These are phyloP conservation scores for Castanopsis chinensis DNA, from an alignment of 306 rosid species.

Conservation along the genomic window DNA sequence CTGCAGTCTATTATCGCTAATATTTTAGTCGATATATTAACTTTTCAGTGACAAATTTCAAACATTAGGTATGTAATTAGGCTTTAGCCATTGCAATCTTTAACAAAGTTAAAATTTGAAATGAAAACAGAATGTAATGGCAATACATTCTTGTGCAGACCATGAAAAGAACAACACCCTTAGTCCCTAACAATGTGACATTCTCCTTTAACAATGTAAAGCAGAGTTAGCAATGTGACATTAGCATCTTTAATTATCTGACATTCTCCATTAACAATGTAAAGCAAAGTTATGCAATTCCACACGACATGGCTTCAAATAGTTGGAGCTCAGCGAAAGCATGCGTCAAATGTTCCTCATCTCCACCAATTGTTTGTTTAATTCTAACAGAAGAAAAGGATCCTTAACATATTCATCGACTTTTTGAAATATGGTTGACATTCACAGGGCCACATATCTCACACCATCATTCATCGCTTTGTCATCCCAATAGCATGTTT, in stretches of 20 bases:
- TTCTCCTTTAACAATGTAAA: background rate
- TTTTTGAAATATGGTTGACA: conserved; percentile 28
- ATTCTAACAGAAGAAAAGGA: conserved; percentile 22
- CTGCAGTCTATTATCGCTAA: too few species aligned
- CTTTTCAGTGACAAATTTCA: too few species aligned
- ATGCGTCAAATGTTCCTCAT: conserved; percentile 14
- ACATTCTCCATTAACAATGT: too few species aligned
- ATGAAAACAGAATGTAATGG: too few species aligned
- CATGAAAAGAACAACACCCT: too few species aligned
- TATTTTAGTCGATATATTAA: too few species aligned
- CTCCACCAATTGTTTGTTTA: conserved; percentile 14
- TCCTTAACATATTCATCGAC: conserved; percentile 8
- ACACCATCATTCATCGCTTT: conserved; percentile 16
- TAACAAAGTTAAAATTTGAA: too few species aligned
- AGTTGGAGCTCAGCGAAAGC: conserved; percentile 15
- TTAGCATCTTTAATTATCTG: too few species aligned
- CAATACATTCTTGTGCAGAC: too few species aligned
- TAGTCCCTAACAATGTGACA: too few species aligned
- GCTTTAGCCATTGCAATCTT: too few species aligned
- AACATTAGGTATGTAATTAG: too few species aligned
- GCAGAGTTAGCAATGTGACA: background rate
- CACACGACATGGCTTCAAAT: conserved; percentile 10
- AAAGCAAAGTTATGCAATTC: background rate
- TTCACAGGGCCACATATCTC: conserved; percentile 34
- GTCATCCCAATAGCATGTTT: conserved; percentile 22